phyloP scores from a whole-genome alignment of 73 alveolate genomes.

The Paramecium primaurelia region DNA sequence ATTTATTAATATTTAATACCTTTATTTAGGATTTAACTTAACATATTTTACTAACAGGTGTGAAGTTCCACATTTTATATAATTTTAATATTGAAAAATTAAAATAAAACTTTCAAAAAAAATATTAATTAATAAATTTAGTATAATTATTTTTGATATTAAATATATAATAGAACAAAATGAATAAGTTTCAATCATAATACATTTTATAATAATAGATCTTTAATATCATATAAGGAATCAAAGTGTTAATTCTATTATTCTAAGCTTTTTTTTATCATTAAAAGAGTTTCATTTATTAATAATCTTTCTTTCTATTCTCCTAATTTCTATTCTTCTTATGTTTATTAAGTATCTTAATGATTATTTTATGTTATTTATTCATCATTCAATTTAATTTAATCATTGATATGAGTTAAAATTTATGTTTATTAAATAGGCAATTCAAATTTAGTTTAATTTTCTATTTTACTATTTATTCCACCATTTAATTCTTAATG shows the following conservation, averaged over 20 bases:
- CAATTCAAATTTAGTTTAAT: background rate
- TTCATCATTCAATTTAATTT: background rate
- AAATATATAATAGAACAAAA: background rate
- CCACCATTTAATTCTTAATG: background rate
- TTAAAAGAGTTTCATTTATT: background rate
- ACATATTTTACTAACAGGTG: conserved; percentile 38
- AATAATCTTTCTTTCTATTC: background rate
- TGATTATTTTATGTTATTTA: background rate
- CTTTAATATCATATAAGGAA: background rate
- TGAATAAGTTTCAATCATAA: background rate
- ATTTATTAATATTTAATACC: background rate
- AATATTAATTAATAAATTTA: background rate
- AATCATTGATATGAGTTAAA: background rate
- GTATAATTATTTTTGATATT: no score
- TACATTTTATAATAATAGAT: background rate
- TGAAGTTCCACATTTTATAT: conserved; percentile 30
- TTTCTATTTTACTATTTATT: background rate
- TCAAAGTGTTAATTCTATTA: background rate
- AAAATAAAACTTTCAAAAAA: background rate
- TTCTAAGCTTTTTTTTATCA: background rate
- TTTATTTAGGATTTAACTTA: background rate
- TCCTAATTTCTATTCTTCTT: background rate
- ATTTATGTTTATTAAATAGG: background rate
- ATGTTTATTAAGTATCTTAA: background rate
- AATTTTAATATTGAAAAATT: background rate